Conservation (phyloP, 140 eudicot species). For the Flaveria floridana region DNA sequence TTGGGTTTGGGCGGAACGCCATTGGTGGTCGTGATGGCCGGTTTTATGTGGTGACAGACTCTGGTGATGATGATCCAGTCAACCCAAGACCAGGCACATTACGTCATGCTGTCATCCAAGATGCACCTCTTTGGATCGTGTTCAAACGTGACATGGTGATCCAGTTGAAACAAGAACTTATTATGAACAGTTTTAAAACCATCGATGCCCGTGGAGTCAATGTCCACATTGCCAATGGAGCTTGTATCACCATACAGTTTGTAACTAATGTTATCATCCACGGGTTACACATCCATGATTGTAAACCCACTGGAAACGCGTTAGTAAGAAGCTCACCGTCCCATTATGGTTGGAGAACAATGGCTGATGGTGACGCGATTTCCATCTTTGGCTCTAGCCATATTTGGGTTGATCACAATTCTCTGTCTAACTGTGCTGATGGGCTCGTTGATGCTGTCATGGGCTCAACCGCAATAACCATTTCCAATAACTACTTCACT, state of each 20-base stretch:
- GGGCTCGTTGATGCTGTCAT: conserved; percentile 84
- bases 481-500: conserved; percentile 68
- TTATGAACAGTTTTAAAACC: conserved; percentile 82
- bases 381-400: conserved; percentile 79
- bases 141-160: conserved; percentile 84
- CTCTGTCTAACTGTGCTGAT: conserved; percentile 76
- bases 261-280: conserved; percentile 69
- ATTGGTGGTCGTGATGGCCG: conserved; percentile 87
- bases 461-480: conserved; percentile 88
- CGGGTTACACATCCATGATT: conserved; percentile 72
- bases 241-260: conserved; percentile 67
- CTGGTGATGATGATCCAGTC: conserved; percentile 70
- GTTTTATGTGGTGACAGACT: conserved; percentile 63
- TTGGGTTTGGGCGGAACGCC: conserved; percentile 80
- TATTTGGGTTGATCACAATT: conserved; percentile 77
- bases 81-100: conserved; percentile 75
- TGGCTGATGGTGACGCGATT: conserved; percentile 81
- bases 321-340: conserved; percentile 77
- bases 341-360: conserved; percentile 75
- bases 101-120: conserved; percentile 82
- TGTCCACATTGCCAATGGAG: conserved; percentile 79
- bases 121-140: conserved; percentile 71
- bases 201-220: conserved; percentile 76
- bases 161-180: conserved; percentile 72
- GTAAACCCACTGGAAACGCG: conserved; percentile 79